Percentiles rank a stretch among this genome's conserved stretches.
Conservation (phyloP, 169 alveolate species). For the Perkinsus chesapeaki region DNA sequence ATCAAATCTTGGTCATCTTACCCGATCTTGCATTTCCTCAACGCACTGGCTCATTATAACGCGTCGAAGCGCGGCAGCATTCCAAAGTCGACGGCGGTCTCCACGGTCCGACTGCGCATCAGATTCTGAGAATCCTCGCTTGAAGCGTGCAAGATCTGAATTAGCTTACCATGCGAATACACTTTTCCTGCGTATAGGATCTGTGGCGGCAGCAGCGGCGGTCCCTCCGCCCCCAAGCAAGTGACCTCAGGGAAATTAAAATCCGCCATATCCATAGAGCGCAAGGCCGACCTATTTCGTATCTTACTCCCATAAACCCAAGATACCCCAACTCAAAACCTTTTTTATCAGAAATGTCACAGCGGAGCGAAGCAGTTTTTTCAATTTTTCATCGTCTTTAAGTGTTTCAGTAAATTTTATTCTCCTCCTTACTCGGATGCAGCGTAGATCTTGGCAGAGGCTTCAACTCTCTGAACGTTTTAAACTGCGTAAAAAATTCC, state of each 20-base stretch:
- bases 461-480: background rate
- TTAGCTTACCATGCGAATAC: background rate
- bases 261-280: background rate
- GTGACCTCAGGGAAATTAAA: background rate
- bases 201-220: background rate
- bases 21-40: background rate
- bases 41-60: background rate
- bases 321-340: background rate
- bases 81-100: background rate
- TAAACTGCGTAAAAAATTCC: background rate
- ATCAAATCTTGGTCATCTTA: background rate
- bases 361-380: background rate
- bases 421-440: background rate
- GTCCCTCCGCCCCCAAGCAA: background rate
- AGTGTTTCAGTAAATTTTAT: background rate
- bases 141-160: background rate
- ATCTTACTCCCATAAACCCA: background rate
- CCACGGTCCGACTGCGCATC: background rate
- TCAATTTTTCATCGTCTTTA: background rate
- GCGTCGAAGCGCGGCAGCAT: background rate
- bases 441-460: background rate
- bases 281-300: background rate
- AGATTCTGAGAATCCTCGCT: background rate
- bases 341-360: background rate
- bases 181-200: background rate